These are phyloP conservation scores for Coniochaeta prunicola DNA, from an alignment of 2,329 filamentous ascomycete genomes.

Conservation along the genomic window DNA sequence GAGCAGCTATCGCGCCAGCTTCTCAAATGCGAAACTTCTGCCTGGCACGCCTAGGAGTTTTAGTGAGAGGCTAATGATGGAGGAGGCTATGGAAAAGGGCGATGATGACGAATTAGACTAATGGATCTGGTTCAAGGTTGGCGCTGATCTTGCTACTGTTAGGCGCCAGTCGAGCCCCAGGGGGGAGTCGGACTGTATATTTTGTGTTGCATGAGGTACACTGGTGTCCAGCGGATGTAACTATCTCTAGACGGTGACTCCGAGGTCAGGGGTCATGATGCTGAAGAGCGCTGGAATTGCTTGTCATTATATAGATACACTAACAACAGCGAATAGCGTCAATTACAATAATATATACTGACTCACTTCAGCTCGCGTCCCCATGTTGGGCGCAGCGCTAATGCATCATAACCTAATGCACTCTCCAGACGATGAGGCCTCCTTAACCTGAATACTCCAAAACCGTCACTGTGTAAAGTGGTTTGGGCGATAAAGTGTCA, in stretches of 20 bases:
- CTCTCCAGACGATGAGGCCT: neutral
- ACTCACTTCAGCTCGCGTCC: neutral
- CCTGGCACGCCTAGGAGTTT: constrained; percentile 20
- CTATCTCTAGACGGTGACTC: too few species aligned
- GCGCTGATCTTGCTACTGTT: neutral
- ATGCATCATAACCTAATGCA: too few species aligned
- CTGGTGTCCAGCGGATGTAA: neutral
- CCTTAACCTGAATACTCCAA: too few species aligned
- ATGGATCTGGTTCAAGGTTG: neutral
- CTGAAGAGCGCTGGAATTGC: neutral
- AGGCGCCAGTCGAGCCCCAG: neutral
- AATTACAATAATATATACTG: neutral
- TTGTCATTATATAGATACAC: neutral
- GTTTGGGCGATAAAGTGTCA: neutral
- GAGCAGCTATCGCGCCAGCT: constrained; percentile 20
- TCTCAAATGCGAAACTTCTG: constrained; percentile 8
- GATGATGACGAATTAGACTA: neutral
- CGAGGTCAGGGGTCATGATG: neutral
- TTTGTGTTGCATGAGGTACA: neutral
- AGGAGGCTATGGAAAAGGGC: constrained; percentile 8
- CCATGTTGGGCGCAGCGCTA: neutral
- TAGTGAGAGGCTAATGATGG: constrained; percentile 22
- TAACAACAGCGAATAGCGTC: neutral
- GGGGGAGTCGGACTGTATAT: neutral
- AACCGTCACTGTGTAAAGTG: too few species aligned